Percentiles rank a stretch among this genome's conserved stretches.
phyloP scores from a whole-genome alignment of 2,329 filamentous ascomycete species.

The Gaeumannomyces tritici region DNA sequence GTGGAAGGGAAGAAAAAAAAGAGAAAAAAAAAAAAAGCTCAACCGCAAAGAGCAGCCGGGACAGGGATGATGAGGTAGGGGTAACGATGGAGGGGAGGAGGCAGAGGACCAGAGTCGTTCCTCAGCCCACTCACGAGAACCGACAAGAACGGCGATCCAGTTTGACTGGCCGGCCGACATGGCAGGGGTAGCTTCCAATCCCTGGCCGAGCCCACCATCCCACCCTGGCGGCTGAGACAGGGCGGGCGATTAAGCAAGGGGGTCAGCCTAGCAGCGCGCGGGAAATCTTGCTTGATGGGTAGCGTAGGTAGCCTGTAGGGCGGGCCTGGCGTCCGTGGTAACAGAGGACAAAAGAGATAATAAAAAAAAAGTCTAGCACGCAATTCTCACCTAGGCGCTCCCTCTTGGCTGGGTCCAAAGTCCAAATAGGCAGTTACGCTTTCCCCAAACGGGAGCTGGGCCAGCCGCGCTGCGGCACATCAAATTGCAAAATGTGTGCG shows the following conservation, averaged over 20 bases:
- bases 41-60: no score
- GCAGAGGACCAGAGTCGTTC: not conserved
- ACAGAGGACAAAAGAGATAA: no score
- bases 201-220: not conserved
- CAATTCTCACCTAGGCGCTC: not conserved
- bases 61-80: no score
- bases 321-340: not conserved
- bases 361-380: slow-evolving; percentile 3
- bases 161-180: not conserved
- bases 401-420: not conserved
- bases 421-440: not conserved
- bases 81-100: no score
- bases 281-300: not conserved
- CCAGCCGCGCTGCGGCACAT: not conserved
- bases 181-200: not conserved
- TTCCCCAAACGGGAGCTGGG: not conserved
- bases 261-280: not conserved
- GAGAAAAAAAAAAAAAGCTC: not conserved
- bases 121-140: not conserved
- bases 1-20: no score
- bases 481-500: not conserved
- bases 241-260: not conserved
- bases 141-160: not conserved
- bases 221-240: slow-evolving; percentile 1
- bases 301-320: not conserved